Evolutionary conservation across 2,329 filamentous ascomycete genomes (phyloP), one percentile per base, ranked within the genome.

Genomic region (Trichoderma semiorbis): DNA sequence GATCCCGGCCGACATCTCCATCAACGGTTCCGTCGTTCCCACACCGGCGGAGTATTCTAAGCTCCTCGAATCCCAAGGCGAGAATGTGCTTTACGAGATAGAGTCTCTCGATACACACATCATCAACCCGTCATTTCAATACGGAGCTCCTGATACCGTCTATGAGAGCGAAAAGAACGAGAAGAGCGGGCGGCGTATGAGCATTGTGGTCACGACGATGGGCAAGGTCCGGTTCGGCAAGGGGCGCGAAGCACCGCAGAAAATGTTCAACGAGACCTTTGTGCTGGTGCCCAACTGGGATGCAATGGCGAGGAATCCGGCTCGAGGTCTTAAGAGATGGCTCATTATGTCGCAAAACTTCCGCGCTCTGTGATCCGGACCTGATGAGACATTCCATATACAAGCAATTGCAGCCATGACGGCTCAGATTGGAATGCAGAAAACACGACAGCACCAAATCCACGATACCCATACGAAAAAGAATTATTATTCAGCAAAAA

Each of bases 281-380:
- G 88, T 97, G 28, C 84, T 97, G 69, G 92, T 95, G 47, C 93
- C 94, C 8, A 93, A 93, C 81, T 87, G 89, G 88, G 88, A 90
- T 74, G 81, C 85, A 0, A 83, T 86, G 75, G 84, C 82, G 5
- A 82, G 83, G 70, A 89, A 88, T 74, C 85, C 87, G 43, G 80
- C 85, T 3, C 85, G 86, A 72, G 85, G 85, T 1, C 77, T 85
- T 68, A 87, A 86, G 78, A 84, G 85, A 75, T 93, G 90, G 86
- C 81, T 94, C 71, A 88, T 93, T 75, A 86, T 90, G 78, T 92
- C 89, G 73, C 92, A 94, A 81, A 93, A 91, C 77, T 93, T 93
- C 77, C 86, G 92, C 70, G 82, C 86, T 32, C 77, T 88, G 72
- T 89, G 77, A 68, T 21, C 10, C 47, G 34, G 24, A 12, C 21